phyloP scores from a whole-genome alignment of 2,329 filamentous ascomycete species.

The Nothomitra cinnamomea region DNA sequence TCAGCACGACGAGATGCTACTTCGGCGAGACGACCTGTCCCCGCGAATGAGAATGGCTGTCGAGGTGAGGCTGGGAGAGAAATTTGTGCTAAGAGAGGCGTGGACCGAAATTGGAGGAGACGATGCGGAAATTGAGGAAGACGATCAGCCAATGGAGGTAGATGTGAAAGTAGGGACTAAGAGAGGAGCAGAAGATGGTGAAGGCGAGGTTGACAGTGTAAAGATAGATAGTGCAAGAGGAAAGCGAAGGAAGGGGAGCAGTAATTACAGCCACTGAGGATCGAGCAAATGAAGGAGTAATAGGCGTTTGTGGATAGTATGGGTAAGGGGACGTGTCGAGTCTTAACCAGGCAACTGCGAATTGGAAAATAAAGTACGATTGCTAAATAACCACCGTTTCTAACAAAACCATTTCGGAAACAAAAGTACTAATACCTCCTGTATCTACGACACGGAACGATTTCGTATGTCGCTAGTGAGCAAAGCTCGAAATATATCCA shows the following conservation, averaged over 20 bases:
- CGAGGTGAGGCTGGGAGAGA: slow-evolving; percentile 21
- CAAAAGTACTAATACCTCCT: no score
- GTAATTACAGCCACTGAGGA: slow-evolving; percentile 7
- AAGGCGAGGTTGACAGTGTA: slow-evolving; percentile 31
- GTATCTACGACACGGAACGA: no score
- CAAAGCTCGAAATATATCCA: no score
- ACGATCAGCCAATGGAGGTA: background rate
- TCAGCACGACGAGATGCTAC: slow-evolving; percentile 30
- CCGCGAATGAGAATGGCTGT: slow-evolving; percentile 13
- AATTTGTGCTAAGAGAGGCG: slow-evolving; percentile 38
- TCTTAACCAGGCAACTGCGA: no score
- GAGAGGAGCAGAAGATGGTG: slow-evolving; percentile 56
- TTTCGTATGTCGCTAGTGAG: no score
- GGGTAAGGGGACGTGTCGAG: no score
- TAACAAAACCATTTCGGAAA: no score
- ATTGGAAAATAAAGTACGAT: no score
- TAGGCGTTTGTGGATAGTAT: background rate
- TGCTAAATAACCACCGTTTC: no score
- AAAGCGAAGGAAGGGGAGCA: slow-evolving; percentile 19
- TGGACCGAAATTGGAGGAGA: background rate
- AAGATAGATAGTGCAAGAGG: slow-evolving; percentile 16
- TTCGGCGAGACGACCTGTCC: slow-evolving; percentile 16
- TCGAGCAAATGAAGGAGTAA: slow-evolving; percentile 5
- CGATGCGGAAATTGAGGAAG: background rate
- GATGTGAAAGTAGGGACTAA: slow-evolving; percentile 33